Conservation (phyloP, 116 monocot genomes). For the Trichopus zeylanicus region DNA sequence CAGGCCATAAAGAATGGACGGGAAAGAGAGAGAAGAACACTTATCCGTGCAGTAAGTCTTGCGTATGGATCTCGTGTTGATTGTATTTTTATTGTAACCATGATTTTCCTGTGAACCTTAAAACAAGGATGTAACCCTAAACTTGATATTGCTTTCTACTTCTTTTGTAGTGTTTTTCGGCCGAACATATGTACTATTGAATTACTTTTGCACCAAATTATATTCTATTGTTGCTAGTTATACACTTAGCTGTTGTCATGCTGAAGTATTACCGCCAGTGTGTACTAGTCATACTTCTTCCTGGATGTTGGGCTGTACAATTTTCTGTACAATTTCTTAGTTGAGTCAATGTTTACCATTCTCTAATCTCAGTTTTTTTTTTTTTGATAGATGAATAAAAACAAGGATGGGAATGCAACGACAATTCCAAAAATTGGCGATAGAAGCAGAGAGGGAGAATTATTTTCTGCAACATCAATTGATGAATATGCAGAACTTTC, state of each 20-base stretch:
- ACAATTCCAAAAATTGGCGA: conserved; percentile 33
- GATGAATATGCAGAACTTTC: conserved; percentile 12
- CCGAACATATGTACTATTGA: neutral
- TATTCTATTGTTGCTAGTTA: neutral
- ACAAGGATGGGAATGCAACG: conserved; percentile 7
- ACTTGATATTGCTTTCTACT: neutral
- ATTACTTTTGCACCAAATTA: neutral
- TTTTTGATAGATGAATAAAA: conserved; percentile 63
- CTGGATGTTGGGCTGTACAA: too few species aligned
- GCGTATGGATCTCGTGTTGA: neutral
- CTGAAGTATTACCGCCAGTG: too few species aligned
- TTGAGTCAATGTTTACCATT: too few species aligned
- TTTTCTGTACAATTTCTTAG: too few species aligned
- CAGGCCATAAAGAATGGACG: conserved; percentile 87
- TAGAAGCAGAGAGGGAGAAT: conserved; percentile 19
- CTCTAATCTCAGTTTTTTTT: too few species aligned
- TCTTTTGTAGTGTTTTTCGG: neutral
- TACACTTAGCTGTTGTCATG: neutral
- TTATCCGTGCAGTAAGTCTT: conserved; percentile 63
- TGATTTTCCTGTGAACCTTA: too few species aligned
- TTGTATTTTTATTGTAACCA: too few species aligned
- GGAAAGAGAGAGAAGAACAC: conserved; percentile 82
- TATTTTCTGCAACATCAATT: conserved; percentile 11
- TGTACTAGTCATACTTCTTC: too few species aligned
- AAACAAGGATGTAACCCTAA: too few species aligned